phyloP scores from a whole-genome alignment of 2,329 filamentous ascomycete species.

The Hypoxylon sp. region DNA sequence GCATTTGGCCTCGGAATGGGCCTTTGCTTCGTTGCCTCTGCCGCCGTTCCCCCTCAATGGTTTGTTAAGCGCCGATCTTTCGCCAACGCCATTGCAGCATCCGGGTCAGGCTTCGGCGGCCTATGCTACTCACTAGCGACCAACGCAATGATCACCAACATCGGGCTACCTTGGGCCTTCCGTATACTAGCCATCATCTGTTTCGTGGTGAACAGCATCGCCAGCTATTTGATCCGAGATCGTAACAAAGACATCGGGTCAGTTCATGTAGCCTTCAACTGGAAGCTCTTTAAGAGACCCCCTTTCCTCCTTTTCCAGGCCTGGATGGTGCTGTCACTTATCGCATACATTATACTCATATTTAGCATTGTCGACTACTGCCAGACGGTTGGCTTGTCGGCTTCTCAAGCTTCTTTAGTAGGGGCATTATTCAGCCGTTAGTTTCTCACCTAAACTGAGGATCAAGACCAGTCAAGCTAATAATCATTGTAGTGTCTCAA shows the following conservation, averaged over 20 bases:
- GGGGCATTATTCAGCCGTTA: constrained; percentile 79
- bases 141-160: constrained; percentile 74
- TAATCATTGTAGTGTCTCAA: constrained; percentile 61
- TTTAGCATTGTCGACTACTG: constrained; percentile 83
- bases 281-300: constrained; percentile 68
- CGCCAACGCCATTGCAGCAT: constrained; percentile 75
- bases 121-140: constrained; percentile 75
- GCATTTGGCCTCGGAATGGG: constrained; percentile 85
- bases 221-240: constrained; percentile 74
- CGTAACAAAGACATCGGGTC: constrained; percentile 78
- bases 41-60: constrained; percentile 79
- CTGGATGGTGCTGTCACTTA: constrained; percentile 78
- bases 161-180: constrained; percentile 73
- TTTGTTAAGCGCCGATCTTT: constrained; percentile 76
- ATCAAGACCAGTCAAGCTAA: constrained; percentile 8
- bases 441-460: constrained; percentile 45
- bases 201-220: constrained; percentile 65
- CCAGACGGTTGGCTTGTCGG: constrained; percentile 72
- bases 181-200: constrained; percentile 59
- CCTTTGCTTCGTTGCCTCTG: constrained; percentile 77
- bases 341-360: constrained; percentile 81
- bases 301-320: constrained; percentile 74
- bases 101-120: constrained; percentile 82
- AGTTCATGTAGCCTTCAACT: constrained; percentile 75
- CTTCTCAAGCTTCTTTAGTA: constrained; percentile 76